Evolutionary conservation across 2,329 filamentous ascomycete species (phyloP).

Genomic region (Pochonia chlamydosporia): DNA sequence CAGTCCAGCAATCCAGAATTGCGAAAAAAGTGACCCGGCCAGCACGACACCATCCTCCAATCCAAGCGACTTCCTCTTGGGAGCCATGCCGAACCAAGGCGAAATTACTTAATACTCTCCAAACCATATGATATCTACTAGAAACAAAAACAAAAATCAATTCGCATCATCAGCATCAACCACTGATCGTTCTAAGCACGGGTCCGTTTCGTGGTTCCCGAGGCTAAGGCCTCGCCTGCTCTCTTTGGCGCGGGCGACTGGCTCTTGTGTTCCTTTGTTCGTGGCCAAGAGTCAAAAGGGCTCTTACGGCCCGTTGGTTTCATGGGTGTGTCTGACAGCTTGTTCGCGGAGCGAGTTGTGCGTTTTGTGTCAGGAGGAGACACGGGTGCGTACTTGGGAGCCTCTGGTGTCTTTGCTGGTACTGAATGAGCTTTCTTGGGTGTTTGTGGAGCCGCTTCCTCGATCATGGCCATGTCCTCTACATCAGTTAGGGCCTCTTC

Average conservation of each 20-base stretch:
- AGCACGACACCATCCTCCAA: slow-evolving; percentile 4
- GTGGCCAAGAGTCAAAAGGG: slow-evolving; percentile 64
- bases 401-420: slow-evolving; percentile 42
- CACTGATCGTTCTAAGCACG: slow-evolving; percentile 23
- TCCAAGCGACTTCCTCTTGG: not conserved
- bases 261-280: slow-evolving; percentile 51
- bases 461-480: slow-evolving; percentile 38
- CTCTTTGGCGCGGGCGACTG: slow-evolving; percentile 41
- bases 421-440: slow-evolving; percentile 28
- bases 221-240: slow-evolving; percentile 24
- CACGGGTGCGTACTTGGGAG: slow-evolving; percentile 49
- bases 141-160: slow-evolving; percentile 3
- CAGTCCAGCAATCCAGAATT: slow-evolving; percentile 2
- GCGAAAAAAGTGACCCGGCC: not conserved
- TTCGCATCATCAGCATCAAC: not conserved
- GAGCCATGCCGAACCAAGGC: not conserved
- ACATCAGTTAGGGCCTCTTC: slow-evolving; percentile 57
- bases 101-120: not conserved
- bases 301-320: slow-evolving; percentile 38
- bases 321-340: slow-evolving; percentile 39
- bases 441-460: slow-evolving; percentile 24
- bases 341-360: slow-evolving; percentile 50
- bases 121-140: not conserved
- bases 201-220: slow-evolving; percentile 27
- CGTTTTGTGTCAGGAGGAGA: slow-evolving; percentile 59